Conservation (phyloP, 2,329 filamentous ascomycete species). For the Stagonosporopsis rhizophila region DNA sequence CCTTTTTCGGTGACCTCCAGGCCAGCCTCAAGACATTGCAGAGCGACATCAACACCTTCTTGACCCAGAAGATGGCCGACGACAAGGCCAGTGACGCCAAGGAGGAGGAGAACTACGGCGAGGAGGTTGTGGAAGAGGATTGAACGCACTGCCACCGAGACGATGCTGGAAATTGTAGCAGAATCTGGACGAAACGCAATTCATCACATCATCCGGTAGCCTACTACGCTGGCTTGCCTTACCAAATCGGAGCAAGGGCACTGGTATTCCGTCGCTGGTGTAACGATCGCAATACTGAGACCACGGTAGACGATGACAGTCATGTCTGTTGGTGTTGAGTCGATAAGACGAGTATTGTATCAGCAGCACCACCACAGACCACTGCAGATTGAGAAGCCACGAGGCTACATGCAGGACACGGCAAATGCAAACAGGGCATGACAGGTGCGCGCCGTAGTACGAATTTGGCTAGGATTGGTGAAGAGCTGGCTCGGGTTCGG, state of each 20-base stretch:
- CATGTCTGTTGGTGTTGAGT: background rate
- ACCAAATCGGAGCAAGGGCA: background rate
- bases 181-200: background rate
- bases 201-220: background rate
- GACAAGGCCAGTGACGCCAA: conserved; percentile 62
- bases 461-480: too few relatives aligned
- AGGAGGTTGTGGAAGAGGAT: conserved; percentile 59
- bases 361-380: background rate
- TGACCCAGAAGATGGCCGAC: conserved; percentile 77
- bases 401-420: background rate
- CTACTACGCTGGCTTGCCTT: background rate
- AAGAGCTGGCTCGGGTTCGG: too few relatives aligned
- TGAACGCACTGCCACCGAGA: background rate
- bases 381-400: background rate
- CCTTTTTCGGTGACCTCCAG: conserved; percentile 67
- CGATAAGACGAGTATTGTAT: background rate
- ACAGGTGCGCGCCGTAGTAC: background rate
- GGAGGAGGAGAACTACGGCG: conserved; percentile 60
- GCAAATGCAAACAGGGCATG: background rate
- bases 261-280: too few relatives aligned
- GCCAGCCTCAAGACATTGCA: conserved; percentile 66
- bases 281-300: background rate
- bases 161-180: background rate
- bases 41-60: conserved; percentile 70
- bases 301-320: background rate